Conservation (phyloP, 768 basidiomycete genomes). For the Podaxis mareebaensis region DNA sequence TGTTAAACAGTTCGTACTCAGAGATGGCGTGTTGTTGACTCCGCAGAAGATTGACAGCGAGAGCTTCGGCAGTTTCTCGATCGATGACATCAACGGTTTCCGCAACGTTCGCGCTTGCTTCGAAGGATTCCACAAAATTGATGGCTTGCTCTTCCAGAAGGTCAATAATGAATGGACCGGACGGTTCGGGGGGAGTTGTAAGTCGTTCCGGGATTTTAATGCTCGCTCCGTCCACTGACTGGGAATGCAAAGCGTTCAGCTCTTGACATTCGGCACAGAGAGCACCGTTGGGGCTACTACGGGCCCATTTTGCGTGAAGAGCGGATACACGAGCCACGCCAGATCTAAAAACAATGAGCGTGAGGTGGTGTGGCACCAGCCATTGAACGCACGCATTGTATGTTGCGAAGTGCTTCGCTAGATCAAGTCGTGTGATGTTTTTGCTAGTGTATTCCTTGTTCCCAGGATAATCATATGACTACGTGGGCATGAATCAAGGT, state of each 20-base stretch:
- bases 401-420: slow-evolving; percentile 65
- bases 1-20: slow-evolving; percentile 60
- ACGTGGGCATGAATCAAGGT: background rate
- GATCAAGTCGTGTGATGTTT: slow-evolving; percentile 52
- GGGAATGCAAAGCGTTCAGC: slow-evolving; percentile 69
- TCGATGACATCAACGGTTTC: slow-evolving; percentile 26
- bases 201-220: slow-evolving; percentile 61
- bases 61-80: slow-evolving; percentile 40
- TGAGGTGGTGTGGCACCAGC: background rate
- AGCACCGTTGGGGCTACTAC: slow-evolving; percentile 54
- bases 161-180: slow-evolving; percentile 52
- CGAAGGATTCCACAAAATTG: slow-evolving; percentile 46
- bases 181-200: slow-evolving; percentile 46
- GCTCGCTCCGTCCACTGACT: slow-evolving; percentile 65
- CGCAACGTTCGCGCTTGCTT: slow-evolving; percentile 25
- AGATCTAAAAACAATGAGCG: slow-evolving; percentile 36
- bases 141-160: slow-evolving; percentile 47
- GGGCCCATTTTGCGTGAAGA: slow-evolving; percentile 62
- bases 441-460: slow-evolving; percentile 53
- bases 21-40: slow-evolving; percentile 55
- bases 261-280: slow-evolving; percentile 68
- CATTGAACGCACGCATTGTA: slow-evolving; percentile 54
- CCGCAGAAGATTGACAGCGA: slow-evolving; percentile 44
- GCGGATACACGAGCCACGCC: slow-evolving; percentile 57
- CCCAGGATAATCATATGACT: slow-evolving; percentile 71